phyloP scores from a whole-genome alignment of 2,329 filamentous ascomycete species.

The Thelonectria rubi region DNA sequence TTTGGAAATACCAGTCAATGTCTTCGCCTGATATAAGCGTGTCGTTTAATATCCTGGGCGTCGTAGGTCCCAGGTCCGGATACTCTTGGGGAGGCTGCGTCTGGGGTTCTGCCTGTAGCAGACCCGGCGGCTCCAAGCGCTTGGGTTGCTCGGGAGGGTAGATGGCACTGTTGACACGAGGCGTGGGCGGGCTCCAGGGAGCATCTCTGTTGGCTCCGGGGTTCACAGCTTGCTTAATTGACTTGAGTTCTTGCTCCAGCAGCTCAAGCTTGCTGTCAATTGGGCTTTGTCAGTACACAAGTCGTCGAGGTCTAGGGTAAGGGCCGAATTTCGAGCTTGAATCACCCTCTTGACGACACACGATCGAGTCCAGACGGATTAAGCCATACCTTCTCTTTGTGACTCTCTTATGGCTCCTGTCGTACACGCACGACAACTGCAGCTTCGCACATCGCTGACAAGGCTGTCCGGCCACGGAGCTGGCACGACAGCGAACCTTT shows the following conservation, averaged over 20 bases:
- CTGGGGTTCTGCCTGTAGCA: conserved; percentile 18
- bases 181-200: conserved; percentile 44
- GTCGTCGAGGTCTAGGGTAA: conserved; percentile 6
- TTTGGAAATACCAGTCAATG: conserved; percentile 65
- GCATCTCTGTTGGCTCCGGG: conserved; percentile 34
- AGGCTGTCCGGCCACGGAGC: conserved; percentile 49
- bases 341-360: not conserved
- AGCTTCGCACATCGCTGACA: conserved; percentile 58
- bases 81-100: conserved; percentile 9
- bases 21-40: conserved; percentile 61
- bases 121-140: conserved; percentile 20
- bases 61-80: conserved; percentile 42
- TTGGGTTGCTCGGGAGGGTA: conserved; percentile 32
- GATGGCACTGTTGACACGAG: conserved; percentile 38
- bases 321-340: not conserved
- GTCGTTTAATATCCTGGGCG: conserved; percentile 57
- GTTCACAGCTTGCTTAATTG: conserved; percentile 62
- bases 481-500: conserved; percentile 57
- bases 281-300: conserved; percentile 23
- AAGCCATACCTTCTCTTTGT: conserved; percentile 53
- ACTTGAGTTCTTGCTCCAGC: conserved; percentile 63
- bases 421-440: conserved; percentile 54
- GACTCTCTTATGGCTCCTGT: conserved; percentile 58
- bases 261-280: conserved; percentile 62
- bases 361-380: not conserved